Evolutionary conservation across 176 grass and related monocot genomes (phyloP).

Genomic region (Dendrocalamus sinicus): DNA sequence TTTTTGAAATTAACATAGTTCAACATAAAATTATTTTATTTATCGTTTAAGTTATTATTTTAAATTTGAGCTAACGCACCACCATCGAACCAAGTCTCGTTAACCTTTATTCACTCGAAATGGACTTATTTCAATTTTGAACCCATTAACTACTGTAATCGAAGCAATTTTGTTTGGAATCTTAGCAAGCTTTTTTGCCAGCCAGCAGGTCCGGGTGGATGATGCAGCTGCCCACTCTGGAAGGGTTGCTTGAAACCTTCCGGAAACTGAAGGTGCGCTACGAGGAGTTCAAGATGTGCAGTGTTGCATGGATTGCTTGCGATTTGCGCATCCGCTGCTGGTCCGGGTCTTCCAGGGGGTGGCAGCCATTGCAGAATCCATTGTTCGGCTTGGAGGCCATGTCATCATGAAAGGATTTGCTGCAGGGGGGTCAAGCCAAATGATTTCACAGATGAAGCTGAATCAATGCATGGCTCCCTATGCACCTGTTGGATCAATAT

Average conservation of each 20-base stretch:
- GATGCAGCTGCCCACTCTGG: slow-evolving; percentile 61
- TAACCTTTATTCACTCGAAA: too few species aligned
- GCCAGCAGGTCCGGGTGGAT: slow-evolving; percentile 55
- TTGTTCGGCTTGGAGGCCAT: slow-evolving; percentile 72
- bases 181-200: too few species aligned
- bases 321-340: slow-evolving; percentile 65
- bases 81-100: too few species aligned
- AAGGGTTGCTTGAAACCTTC: slow-evolving; percentile 66
- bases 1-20: too few species aligned
- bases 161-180: too few species aligned
- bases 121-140: too few species aligned
- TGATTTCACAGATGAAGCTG: slow-evolving; percentile 63
- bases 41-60: too few species aligned
- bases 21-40: too few species aligned
- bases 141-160: too few species aligned
- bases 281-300: slow-evolving; percentile 85
- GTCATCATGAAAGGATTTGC: slow-evolving; percentile 65
- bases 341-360: slow-evolving; percentile 72
- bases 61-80: too few species aligned
- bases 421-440: slow-evolving; percentile 74
- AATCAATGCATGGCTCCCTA: slow-evolving; percentile 69
- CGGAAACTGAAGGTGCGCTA: slow-evolving; percentile 54
- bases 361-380: slow-evolving; percentile 79
- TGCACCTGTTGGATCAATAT: slow-evolving; percentile 66
- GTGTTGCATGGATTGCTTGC: slow-evolving; percentile 67